Evolutionary conservation across 306 rosid species (phyloP).

Genomic region (Corylus heterophylla): DNA sequence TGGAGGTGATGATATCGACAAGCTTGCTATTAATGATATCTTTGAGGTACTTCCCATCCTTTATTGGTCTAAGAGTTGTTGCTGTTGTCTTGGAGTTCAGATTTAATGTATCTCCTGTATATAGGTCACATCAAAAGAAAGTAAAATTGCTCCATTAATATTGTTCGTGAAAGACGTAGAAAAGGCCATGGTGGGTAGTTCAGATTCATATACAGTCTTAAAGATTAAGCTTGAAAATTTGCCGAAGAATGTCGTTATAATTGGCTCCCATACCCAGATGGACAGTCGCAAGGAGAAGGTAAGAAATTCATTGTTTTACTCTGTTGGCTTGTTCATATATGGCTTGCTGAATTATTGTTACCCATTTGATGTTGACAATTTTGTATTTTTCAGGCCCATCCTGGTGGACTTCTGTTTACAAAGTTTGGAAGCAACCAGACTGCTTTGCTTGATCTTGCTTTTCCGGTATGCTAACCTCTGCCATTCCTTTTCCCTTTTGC

Average conservation of each 20-base stretch:
- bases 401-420: constrained; percentile 83
- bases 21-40: constrained; percentile 71
- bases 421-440: constrained; percentile 90
- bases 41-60: constrained; percentile 64
- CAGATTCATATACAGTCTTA: constrained; percentile 55
- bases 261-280: constrained; percentile 86
- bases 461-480: constrained; percentile 60
- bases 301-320: constrained; percentile 26
- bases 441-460: constrained; percentile 94
- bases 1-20: constrained; percentile 81
- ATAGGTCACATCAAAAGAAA: constrained; percentile 68
- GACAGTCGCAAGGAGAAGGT: constrained; percentile 93
- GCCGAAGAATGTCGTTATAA: constrained; percentile 76
- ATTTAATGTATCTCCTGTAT: constrained; percentile 18
- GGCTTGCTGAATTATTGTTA: constrained; percentile 19
- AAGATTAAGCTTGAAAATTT: constrained; percentile 71
- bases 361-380: constrained; percentile 10
- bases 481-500: constrained; percentile 1
- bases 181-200: constrained; percentile 67
- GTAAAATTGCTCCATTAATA: constrained; percentile 65
- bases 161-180: constrained; percentile 87
- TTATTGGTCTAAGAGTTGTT: constrained; percentile 18
- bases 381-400: constrained; percentile 59
- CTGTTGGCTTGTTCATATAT: constrained; percentile 19
- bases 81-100: constrained; percentile 25